Percentiles rank a stretch among this genome's conserved stretches.
Evolutionary conservation across 1,139 yeast genomes (phyloP).

Genomic region (Candida buenavistaensis): DNA sequence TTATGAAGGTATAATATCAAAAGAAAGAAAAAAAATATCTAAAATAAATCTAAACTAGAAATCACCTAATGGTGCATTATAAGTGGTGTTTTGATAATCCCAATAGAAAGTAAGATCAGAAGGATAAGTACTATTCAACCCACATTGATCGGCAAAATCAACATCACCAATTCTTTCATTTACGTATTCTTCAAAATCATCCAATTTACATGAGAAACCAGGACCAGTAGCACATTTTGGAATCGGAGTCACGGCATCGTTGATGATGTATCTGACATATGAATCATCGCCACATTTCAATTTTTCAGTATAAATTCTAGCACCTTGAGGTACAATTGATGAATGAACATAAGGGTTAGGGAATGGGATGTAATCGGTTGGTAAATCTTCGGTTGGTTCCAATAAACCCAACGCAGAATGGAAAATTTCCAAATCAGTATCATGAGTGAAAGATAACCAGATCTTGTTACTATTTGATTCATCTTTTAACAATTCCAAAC

Average conservation of each 20-base stretch:
- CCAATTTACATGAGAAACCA: constrained; percentile 54
- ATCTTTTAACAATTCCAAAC: constrained; percentile 42
- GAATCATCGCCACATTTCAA: constrained; percentile 39
- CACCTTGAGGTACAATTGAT: constrained; percentile 58
- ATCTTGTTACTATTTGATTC: constrained; percentile 26
- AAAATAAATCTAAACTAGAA: constrained; percentile 8
- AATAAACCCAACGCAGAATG: constrained; percentile 54
- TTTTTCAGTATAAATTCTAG: constrained; percentile 51
- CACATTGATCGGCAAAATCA: constrained; percentile 34
- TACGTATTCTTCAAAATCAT: constrained; percentile 34
- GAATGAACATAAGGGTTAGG: constrained; percentile 45
- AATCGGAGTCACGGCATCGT: constrained; percentile 60
- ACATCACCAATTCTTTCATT: constrained; percentile 27
- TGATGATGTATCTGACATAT: constrained; percentile 50
- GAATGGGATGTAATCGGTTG: constrained; percentile 32
- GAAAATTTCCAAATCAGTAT: constrained; percentile 52
- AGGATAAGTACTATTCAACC: constrained; percentile 28
- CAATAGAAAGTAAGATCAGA: constrained; percentile 38
- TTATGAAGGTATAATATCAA: no score
- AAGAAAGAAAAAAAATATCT: no score
- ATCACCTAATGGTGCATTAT: constrained; percentile 24
- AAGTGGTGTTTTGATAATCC: constrained; percentile 30
- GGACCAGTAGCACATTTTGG: constrained; percentile 54
- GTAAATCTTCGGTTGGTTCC: constrained; percentile 22
- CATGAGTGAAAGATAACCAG: constrained; percentile 58